Evolutionary conservation across 331 rosid genomes (phyloP).

Genomic region (Acacia pycnantha): DNA sequence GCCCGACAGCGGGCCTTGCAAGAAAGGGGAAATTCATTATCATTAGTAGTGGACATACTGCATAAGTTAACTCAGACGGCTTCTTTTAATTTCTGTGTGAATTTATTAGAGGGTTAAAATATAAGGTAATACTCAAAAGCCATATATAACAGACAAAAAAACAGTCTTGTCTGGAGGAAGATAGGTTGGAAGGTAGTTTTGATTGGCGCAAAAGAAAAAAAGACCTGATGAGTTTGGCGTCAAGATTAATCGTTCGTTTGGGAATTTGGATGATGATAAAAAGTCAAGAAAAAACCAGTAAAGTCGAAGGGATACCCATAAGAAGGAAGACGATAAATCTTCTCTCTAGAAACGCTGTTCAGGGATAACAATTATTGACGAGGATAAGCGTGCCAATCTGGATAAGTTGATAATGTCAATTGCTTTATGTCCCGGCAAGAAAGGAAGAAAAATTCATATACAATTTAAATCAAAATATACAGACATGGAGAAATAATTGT

Average conservation of each 20-base stretch:
- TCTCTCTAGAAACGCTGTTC: background rate
- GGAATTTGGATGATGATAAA: background rate
- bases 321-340: background rate
- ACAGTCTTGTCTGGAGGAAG: background rate
- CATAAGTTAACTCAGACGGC: background rate
- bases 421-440: too few relatives aligned
- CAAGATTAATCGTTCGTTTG: background rate
- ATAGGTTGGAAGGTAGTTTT: background rate
- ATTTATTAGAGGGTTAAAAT: background rate
- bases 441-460: too few relatives aligned
- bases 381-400: background rate
- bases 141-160: background rate
- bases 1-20: background rate
- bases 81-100: background rate
- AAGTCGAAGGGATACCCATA: too few relatives aligned
- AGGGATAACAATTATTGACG: background rate
- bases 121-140: background rate
- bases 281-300: background rate
- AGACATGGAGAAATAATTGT: too few relatives aligned
- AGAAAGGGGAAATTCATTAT: background rate
- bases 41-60: background rate
- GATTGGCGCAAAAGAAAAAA: background rate
- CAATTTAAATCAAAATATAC: too few relatives aligned
- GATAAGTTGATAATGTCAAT: background rate
- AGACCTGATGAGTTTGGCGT: background rate